Evolutionary conservation across 2,329 filamentous ascomycete species (phyloP).

Genomic region (Trichophyton schoenleinii): DNA sequence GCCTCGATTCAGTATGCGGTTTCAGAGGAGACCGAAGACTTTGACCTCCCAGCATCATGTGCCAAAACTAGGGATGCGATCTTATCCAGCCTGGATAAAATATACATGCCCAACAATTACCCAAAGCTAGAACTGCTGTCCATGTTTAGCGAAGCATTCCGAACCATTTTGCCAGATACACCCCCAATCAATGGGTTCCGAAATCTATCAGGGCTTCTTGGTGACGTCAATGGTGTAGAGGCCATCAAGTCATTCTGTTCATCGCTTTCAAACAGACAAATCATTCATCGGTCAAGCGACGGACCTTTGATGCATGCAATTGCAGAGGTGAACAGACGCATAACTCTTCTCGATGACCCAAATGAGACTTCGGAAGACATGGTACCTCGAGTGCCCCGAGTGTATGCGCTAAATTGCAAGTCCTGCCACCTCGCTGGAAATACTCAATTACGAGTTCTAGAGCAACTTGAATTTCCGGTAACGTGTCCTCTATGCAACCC

Average conservation of each 20-base stretch:
- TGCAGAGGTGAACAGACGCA: slow-evolving; percentile 25
- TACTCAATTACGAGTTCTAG: slow-evolving; percentile 21
- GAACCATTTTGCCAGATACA: slow-evolving; percentile 29
- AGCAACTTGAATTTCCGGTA: slow-evolving; percentile 21
- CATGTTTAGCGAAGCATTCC: slow-evolving; percentile 26
- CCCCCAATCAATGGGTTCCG: slow-evolving; percentile 18
- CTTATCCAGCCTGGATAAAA: slow-evolving; percentile 24
- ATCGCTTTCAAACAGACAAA: slow-evolving; percentile 25
- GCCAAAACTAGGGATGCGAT: slow-evolving; percentile 28
- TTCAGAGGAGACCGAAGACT: slow-evolving; percentile 25
- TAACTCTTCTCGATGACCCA: slow-evolving; percentile 27
- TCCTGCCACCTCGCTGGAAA: slow-evolving; percentile 27
- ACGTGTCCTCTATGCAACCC: slow-evolving; percentile 7
- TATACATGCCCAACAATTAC: slow-evolving; percentile 25
- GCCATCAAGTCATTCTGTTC: slow-evolving; percentile 26
- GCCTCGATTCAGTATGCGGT: slow-evolving; percentile 30
- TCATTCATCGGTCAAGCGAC: slow-evolving; percentile 31
- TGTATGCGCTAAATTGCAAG: slow-evolving; percentile 29
- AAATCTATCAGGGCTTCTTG: slow-evolving; percentile 16
- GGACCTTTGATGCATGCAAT: slow-evolving; percentile 27
- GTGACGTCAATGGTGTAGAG: slow-evolving; percentile 27
- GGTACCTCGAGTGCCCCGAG: slow-evolving; percentile 23
- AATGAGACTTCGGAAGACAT: slow-evolving; percentile 19
- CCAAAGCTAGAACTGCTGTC: slow-evolving; percentile 26
- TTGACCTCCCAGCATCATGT: slow-evolving; percentile 24